Evolutionary conservation across 192 early-diverging fungal genomes (phyloP).

Genomic region (Coemansia pectinata): DNA sequence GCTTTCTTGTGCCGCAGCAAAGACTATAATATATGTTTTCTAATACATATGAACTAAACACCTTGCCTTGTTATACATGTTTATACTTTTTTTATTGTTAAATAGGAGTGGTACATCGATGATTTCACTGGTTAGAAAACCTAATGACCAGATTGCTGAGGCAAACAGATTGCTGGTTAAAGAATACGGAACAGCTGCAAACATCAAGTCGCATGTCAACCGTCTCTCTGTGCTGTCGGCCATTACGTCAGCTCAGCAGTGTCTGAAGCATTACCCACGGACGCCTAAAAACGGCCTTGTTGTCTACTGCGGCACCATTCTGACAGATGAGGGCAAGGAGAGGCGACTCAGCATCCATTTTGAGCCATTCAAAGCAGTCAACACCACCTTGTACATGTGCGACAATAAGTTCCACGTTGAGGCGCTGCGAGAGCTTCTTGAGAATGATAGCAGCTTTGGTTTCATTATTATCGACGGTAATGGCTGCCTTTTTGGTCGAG

Average conservation of each 20-base stretch:
- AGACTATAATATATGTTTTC: neutral
- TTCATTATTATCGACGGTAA: slow-evolving; percentile 99
- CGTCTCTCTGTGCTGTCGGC: slow-evolving; percentile 88
- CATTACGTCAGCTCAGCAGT: slow-evolving; percentile 93
- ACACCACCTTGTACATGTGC: slow-evolving; percentile 92
- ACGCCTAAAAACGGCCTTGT: slow-evolving; percentile 91
- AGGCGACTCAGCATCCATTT: slow-evolving; percentile 95
- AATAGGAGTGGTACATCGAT: slow-evolving; percentile 92
- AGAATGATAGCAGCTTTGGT: slow-evolving; percentile 90
- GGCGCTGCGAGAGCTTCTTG: slow-evolving; percentile 82
- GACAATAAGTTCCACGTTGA: slow-evolving; percentile 98
- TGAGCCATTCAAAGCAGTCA: slow-evolving; percentile 97
- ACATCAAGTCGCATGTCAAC: slow-evolving; percentile 98
- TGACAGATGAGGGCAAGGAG: slow-evolving; percentile 97
- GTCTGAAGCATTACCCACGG: slow-evolving; percentile 85
- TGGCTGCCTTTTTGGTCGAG: slow-evolving; percentile 87
- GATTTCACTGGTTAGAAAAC: slow-evolving; percentile 92
- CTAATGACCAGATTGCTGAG: slow-evolving; percentile 83
- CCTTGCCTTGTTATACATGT: neutral
- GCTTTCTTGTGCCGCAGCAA: neutral
- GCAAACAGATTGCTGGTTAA: slow-evolving; percentile 85
- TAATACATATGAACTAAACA: neutral
- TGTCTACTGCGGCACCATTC: slow-evolving; percentile 87
- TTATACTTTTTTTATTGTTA: neutral
- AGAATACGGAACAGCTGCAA: slow-evolving; percentile 95